These are phyloP conservation scores for Trichophyton mentagrophytes DNA, from an alignment of 2,329 filamentous ascomycete species.

Conservation along the genomic window DNA sequence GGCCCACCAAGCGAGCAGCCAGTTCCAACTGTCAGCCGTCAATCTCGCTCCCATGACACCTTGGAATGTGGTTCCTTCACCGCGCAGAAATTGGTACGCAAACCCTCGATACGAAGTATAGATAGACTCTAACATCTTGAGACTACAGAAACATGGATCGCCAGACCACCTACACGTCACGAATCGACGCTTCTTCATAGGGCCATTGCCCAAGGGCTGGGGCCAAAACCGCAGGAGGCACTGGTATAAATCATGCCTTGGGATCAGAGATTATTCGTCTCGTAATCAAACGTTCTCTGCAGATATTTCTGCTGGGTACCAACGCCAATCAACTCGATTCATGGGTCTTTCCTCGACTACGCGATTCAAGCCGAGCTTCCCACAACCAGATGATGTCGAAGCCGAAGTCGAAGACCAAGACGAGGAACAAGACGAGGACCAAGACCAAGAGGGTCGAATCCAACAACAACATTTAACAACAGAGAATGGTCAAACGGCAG, in stretches of 20 bases:
- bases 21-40: conserved; percentile 8
- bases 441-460: conserved; percentile 6
- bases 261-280: conserved; percentile 36
- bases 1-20: conserved; percentile 6
- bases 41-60: conserved; percentile 12
- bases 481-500: neutral
- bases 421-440: conserved; percentile 11
- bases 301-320: conserved; percentile 30
- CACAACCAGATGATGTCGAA: conserved; percentile 23
- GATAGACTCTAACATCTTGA: conserved; percentile 12
- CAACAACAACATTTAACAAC: neutral
- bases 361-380: conserved; percentile 20
- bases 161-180: conserved; percentile 50
- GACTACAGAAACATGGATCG: conserved; percentile 44
- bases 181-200: conserved; percentile 50
- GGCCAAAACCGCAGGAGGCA: conserved; percentile 49
- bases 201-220: conserved; percentile 54
- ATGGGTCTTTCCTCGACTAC: conserved; percentile 20
- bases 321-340: conserved; percentile 21
- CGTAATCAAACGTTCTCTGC: conserved; percentile 41
- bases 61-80: conserved; percentile 40
- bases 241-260: conserved; percentile 44
- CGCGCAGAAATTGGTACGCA: conserved; percentile 39
- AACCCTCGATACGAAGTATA: neutral
- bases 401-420: conserved; percentile 14